These are phyloP conservation scores for Salvia rosmarinus DNA, from an alignment of 257 asterid species.

Conservation along the genomic window DNA sequence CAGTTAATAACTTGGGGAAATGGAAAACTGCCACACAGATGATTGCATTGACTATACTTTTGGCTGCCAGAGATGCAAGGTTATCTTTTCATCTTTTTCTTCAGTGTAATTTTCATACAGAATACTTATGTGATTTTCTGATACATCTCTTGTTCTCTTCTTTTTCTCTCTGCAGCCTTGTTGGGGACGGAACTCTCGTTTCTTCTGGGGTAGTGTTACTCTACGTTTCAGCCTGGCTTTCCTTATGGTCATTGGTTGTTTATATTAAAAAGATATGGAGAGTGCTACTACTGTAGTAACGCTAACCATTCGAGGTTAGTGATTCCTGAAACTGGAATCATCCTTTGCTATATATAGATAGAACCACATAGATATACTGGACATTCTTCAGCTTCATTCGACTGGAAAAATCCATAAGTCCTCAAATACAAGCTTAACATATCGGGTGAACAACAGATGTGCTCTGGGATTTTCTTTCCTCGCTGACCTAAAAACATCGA, in stretches of 20 bases:
- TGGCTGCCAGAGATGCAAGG: slow-evolving; percentile 93
- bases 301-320: slow-evolving; percentile 16
- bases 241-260: slow-evolving; percentile 74
- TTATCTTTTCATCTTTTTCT: slow-evolving; percentile 29
- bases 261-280: slow-evolving; percentile 82
- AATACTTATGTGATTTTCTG: slow-evolving; percentile 5
- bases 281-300: slow-evolving; percentile 59
- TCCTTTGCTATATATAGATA: slow-evolving; percentile 25
- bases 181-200: slow-evolving; percentile 56
- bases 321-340: slow-evolving; percentile 24
- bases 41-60: slow-evolving; percentile 80
- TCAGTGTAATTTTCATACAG: neutral
- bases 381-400: slow-evolving; percentile 30
- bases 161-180: slow-evolving; percentile 53
- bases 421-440: neutral
- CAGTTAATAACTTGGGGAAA: slow-evolving; percentile 93
- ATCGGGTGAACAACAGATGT: slow-evolving; percentile 4
- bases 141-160: slow-evolving; percentile 16
- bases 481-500: neutral
- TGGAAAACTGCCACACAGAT: slow-evolving; percentile 99
- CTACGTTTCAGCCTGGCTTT: slow-evolving; percentile 84
- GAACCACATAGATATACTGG: slow-evolving; percentile 21
- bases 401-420: slow-evolving; percentile 12
- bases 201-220: slow-evolving; percentile 74
- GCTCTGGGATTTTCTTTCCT: slow-evolving; percentile 4